A percentile compares a stretch with the other conserved stretches of the same genome.
These are phyloP conservation scores for Capsella rubella DNA, from an alignment of 441 rosid genomes.

Conservation along the genomic window DNA sequence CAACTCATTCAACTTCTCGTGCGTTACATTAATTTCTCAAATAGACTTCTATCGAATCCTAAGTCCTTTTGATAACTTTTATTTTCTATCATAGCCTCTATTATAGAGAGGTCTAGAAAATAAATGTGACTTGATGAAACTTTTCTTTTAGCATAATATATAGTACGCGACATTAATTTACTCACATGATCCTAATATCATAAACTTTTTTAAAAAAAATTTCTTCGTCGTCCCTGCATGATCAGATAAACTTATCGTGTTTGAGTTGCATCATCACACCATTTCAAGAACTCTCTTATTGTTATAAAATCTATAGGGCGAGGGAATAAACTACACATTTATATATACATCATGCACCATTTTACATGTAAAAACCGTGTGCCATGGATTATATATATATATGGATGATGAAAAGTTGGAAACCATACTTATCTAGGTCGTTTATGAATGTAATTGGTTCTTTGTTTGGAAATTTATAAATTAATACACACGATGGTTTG, in stretches of 20 bases:
- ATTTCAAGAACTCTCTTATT: slow-evolving; percentile 16
- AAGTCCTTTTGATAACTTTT: slow-evolving; percentile 31
- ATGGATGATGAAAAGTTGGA: not conserved
- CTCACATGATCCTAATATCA: slow-evolving; percentile 10
- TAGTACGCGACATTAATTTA: not conserved
- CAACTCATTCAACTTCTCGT: slow-evolving; percentile 43
- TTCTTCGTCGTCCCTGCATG: not conserved
- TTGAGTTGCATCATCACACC: slow-evolving; percentile 31
- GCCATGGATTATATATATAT: not conserved
- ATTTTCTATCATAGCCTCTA: not conserved
- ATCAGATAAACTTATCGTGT: not conserved
- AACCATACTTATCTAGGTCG: not conserved
- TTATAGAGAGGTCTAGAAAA: not conserved
- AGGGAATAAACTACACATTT: not conserved
- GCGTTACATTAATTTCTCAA: slow-evolving; percentile 31
- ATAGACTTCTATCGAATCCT: slow-evolving; percentile 42
- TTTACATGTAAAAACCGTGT: slow-evolving; percentile 16
- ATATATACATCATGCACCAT: not conserved
- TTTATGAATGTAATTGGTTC: slow-evolving; percentile 17
- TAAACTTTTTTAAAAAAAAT: not conserved
- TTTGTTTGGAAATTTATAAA: not conserved
- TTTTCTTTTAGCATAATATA: slow-evolving; percentile 26
- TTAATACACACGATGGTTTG: slow-evolving; percentile 24
- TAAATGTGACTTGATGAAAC: slow-evolving; percentile 29
- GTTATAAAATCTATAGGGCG: not conserved